Conservation (phyloP, 768 basidiomycete genomes). For the Pleurotus citrinopileatus region DNA sequence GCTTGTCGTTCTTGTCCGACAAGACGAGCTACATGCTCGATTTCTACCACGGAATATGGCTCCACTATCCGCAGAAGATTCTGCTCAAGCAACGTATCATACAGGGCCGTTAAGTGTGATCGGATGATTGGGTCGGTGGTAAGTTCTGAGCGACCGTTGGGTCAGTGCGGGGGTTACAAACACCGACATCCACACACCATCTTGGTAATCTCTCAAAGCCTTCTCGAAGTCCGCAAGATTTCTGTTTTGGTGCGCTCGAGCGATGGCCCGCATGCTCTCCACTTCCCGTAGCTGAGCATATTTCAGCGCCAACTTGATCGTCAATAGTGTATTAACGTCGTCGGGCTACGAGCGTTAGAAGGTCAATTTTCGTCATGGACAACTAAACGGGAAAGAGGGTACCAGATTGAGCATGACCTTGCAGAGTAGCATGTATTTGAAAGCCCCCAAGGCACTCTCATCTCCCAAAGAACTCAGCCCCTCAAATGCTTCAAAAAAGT, state of each 20-base stretch:
- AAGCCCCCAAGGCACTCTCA: constrained; percentile 70
- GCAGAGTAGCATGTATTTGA: constrained; percentile 98
- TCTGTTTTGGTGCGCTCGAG: constrained; percentile 89
- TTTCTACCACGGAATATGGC: constrained; percentile 91
- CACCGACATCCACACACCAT: constrained; percentile 39
- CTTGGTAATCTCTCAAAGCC: constrained; percentile 81
- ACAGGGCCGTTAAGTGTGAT: constrained; percentile 89
- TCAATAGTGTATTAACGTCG: constrained; percentile 84
- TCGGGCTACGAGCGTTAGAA: constrained; percentile 62
- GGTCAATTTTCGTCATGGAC: neutral
- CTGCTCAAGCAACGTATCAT: constrained; percentile 95
- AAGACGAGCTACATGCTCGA: constrained; percentile 81
- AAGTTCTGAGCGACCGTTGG: constrained; percentile 55
- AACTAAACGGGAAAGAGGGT: constrained; percentile 23
- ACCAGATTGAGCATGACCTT: constrained; percentile 98
- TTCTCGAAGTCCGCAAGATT: constrained; percentile 89
- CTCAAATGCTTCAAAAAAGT: constrained; percentile 97
- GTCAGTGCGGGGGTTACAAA: constrained; percentile 14
- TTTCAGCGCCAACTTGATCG: constrained; percentile 84
- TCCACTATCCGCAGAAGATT: constrained; percentile 95
- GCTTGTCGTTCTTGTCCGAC: constrained; percentile 87
- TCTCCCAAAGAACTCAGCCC: constrained; percentile 51
- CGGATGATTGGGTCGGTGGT: constrained; percentile 95
- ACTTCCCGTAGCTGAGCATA: constrained; percentile 88
- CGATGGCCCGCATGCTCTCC: constrained; percentile 94